Conservation (phyloP, 2,329 filamentous ascomycete genomes). For the Teratosphaeriaceae sp. region DNA sequence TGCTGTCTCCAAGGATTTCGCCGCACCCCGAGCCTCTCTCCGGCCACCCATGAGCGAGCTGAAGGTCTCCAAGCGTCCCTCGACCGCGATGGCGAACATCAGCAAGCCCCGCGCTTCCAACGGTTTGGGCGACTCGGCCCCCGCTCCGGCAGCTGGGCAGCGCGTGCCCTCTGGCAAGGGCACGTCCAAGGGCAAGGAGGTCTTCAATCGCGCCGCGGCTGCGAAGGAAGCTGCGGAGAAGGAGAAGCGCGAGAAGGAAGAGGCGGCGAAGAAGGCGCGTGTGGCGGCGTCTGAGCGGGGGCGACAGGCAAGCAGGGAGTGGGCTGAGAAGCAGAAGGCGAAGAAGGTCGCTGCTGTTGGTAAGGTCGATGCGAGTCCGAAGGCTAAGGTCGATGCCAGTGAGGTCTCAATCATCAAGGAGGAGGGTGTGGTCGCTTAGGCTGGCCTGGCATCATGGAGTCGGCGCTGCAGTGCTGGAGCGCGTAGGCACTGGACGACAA, state of each 20-base stretch:
- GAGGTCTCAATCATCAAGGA: not conserved
- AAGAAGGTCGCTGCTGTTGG: conserved; percentile 23
- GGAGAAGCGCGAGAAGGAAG: conserved; percentile 41
- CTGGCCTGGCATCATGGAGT: too few relatives aligned
- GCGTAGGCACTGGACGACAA: too few relatives aligned
- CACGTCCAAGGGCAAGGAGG: conserved; percentile 37
- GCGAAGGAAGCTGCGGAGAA: conserved; percentile 36
- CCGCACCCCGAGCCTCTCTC: conserved; percentile 4
- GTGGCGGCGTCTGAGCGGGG: conserved; percentile 41
- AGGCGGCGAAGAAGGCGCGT: conserved; percentile 41
- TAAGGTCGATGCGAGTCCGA: not conserved
- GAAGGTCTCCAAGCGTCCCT: conserved; percentile 9
- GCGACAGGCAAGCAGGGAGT: conserved; percentile 39
- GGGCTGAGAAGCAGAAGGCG: conserved; percentile 42
- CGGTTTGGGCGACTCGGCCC: not conserved
- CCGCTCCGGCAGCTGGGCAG: not conserved
- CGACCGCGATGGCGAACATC: conserved; percentile 11
- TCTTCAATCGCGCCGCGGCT: conserved; percentile 39
- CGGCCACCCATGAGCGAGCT: conserved; percentile 5
- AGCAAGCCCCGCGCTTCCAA: conserved; percentile 10
- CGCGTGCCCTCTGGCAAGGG: conserved; percentile 15
- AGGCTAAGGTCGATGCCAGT: conserved; percentile 4
- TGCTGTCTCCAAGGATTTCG: conserved; percentile 5
- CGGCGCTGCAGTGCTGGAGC: not conserved
- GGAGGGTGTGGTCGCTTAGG: not conserved